A percentile compares a stretch with the other conserved stretches of the same genome.
Evolutionary conservation across 176 grass and related monocot genomes (phyloP).

Genomic region (Oryza australiensis): DNA sequence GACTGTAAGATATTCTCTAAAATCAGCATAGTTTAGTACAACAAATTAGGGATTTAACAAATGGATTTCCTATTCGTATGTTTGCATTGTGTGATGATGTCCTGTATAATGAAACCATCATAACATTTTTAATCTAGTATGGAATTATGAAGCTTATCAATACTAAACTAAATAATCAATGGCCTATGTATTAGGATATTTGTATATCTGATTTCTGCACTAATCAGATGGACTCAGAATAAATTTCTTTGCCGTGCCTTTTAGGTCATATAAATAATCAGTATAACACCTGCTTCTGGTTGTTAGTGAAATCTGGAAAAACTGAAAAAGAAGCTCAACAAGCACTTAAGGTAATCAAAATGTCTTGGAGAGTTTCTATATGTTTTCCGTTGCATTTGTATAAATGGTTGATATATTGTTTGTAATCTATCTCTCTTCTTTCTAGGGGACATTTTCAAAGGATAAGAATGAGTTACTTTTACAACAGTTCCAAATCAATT

Average conservation of each 20-base stretch:
- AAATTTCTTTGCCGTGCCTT: constrained; percentile 20
- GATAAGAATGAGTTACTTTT: constrained; percentile 71
- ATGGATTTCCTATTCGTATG: constrained; percentile 4
- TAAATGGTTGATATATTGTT: not conserved
- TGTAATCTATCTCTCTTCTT: not conserved
- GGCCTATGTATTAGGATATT: too few species aligned
- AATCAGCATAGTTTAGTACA: not conserved
- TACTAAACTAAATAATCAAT: not conserved
- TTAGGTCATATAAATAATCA: constrained; percentile 88
- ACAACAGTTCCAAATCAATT: constrained; percentile 59
- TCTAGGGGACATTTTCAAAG: constrained; percentile 63
- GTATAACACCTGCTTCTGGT: constrained; percentile 79
- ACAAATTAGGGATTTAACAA: not conserved
- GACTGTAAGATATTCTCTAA: constrained; percentile 63
- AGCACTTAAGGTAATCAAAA: constrained; percentile 50
- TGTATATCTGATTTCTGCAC: too few species aligned
- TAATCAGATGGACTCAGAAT: too few species aligned
- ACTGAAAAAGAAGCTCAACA: constrained; percentile 64
- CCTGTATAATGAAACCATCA: constrained; percentile 7
- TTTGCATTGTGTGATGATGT: not conserved
- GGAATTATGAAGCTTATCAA: not conserved
- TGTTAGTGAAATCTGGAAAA: constrained; percentile 80
- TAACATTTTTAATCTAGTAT: not conserved
- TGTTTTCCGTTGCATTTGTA: not conserved
- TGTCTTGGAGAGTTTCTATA: not conserved